Conservation (phyloP, 2,329 filamentous ascomycete genomes). For the Myriosclerotinia scirpicola region DNA sequence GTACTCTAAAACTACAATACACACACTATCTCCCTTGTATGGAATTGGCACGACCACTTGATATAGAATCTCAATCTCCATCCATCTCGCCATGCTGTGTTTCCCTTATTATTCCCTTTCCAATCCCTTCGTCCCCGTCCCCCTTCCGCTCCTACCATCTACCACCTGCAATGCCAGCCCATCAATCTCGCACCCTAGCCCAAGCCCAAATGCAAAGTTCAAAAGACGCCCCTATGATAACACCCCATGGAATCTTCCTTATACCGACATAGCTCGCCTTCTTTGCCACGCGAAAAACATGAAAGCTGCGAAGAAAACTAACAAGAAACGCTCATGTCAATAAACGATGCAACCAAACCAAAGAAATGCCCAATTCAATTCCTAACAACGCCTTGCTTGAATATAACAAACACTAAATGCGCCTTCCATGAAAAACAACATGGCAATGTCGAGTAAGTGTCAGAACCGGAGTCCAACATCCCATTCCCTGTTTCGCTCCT, state of each 20-base stretch:
- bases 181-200: background rate
- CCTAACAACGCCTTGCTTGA: slow-evolving; percentile 15
- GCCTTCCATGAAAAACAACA: slow-evolving; percentile 8
- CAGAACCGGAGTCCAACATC: background rate
- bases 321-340: slow-evolving; percentile 2
- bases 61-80: background rate
- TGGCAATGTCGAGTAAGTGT: slow-evolving; percentile 3
- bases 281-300: background rate
- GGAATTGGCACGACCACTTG: background rate
- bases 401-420: background rate
- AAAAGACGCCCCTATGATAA: slow-evolving; percentile 9
- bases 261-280: slow-evolving; percentile 1
- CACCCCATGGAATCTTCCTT: slow-evolving; percentile 10
- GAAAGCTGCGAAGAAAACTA: background rate
- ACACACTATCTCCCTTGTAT: slow-evolving; percentile 8
- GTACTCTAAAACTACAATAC: slow-evolving; percentile 5
- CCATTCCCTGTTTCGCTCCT: slow-evolving; percentile 2
- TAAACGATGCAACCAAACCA: background rate
- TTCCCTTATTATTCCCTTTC: slow-evolving; percentile 13
- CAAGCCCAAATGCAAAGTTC: background rate
- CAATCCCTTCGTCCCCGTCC: background rate
- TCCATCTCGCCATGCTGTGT: background rate
- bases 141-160: background rate
- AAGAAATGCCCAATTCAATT: background rate
- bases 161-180: background rate